Evolutionary conservation across 192 early-diverging fungal genomes (phyloP).

Genomic region (Paraglomus occultum): DNA sequence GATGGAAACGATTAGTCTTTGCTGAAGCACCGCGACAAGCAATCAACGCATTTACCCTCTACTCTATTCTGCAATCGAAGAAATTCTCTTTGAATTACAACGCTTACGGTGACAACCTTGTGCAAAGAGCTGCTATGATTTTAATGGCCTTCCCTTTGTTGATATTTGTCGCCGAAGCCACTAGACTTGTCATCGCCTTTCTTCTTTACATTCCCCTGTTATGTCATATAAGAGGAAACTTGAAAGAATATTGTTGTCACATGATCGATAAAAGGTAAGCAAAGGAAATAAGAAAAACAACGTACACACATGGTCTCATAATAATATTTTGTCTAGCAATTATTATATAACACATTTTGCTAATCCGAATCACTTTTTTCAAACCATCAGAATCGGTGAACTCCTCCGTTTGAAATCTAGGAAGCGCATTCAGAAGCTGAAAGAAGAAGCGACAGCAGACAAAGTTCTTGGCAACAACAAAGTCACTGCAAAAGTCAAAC

Average conservation of each 20-base stretch:
- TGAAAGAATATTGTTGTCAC: slow-evolving; percentile 88
- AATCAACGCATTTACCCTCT: slow-evolving; percentile 57
- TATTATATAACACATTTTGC: slow-evolving; percentile 1
- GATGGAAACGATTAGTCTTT: slow-evolving; percentile 81
- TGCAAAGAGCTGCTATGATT: neutral
- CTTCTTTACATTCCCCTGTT: slow-evolving; percentile 78
- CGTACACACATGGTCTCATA: neutral
- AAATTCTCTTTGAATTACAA: neutral
- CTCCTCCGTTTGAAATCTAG: slow-evolving; percentile 51
- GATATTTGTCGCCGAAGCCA: slow-evolving; percentile 56
- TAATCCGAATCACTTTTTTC: slow-evolving; percentile 20
- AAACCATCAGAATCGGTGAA: slow-evolving; percentile 50
- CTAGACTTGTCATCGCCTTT: slow-evolving; percentile 57
- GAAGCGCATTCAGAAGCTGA: slow-evolving; percentile 41
- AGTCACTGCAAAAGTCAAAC: neutral
- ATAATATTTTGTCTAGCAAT: neutral
- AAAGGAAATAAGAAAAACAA: slow-evolving; percentile 15
- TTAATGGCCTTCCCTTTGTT: slow-evolving; percentile 63
- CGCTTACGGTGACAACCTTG: slow-evolving; percentile 28
- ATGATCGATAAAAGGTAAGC: slow-evolving; percentile 85
- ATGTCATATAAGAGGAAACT: slow-evolving; percentile 75
- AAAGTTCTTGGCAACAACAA: neutral
- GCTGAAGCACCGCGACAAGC: slow-evolving; percentile 82
- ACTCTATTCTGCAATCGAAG: slow-evolving; percentile 34
- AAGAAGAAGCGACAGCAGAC: slow-evolving; percentile 1